phyloP scores from a whole-genome alignment of 768 basidiomycete species.

The Pleurotus citrinopileatus region DNA sequence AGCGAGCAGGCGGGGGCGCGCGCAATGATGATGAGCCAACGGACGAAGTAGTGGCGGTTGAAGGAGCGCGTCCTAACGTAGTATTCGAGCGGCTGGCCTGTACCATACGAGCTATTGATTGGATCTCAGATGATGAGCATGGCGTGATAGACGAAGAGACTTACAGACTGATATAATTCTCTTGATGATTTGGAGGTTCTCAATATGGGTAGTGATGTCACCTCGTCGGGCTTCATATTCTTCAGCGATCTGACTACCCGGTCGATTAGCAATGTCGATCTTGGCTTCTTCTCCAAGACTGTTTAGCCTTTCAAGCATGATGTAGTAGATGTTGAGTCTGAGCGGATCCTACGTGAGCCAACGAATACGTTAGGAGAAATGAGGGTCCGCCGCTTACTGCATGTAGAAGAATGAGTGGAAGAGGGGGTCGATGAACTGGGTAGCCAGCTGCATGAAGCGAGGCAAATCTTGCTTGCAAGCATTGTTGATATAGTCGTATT shows the following conservation, averaged over 20 bases:
- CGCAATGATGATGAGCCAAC: slow-evolving; percentile 17
- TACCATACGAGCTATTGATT: slow-evolving; percentile 59
- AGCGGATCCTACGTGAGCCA: not conserved
- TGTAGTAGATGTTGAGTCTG: slow-evolving; percentile 91
- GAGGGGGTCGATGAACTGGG: slow-evolving; percentile 93
- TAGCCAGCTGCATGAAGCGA: slow-evolving; percentile 84
- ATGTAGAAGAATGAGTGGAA: slow-evolving; percentile 99
- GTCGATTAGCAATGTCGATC: slow-evolving; percentile 65
- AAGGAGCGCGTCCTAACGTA: slow-evolving; percentile 29
- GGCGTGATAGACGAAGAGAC: slow-evolving; percentile 22
- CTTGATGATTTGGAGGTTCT: slow-evolving; percentile 79
- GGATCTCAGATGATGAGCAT: not conserved
- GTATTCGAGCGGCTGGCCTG: slow-evolving; percentile 43
- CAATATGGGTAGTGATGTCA: slow-evolving; percentile 77
- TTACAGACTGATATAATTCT: slow-evolving; percentile 82
- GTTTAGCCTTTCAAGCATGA: slow-evolving; percentile 92
- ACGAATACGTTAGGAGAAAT: no score
- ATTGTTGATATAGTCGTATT: slow-evolving; percentile 92
- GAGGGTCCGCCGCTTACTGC: no score
- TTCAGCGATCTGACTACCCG: slow-evolving; percentile 65
- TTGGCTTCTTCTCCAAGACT: slow-evolving; percentile 77
- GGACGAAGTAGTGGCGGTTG: slow-evolving; percentile 26
- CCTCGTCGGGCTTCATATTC: slow-evolving; percentile 83
- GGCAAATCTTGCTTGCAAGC: slow-evolving; percentile 90
- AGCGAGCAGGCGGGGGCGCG: slow-evolving; percentile 38